These are phyloP conservation scores for Aureobasidium musti DNA, from an alignment of 2,329 filamentous ascomycete genomes.

Conservation along the genomic window DNA sequence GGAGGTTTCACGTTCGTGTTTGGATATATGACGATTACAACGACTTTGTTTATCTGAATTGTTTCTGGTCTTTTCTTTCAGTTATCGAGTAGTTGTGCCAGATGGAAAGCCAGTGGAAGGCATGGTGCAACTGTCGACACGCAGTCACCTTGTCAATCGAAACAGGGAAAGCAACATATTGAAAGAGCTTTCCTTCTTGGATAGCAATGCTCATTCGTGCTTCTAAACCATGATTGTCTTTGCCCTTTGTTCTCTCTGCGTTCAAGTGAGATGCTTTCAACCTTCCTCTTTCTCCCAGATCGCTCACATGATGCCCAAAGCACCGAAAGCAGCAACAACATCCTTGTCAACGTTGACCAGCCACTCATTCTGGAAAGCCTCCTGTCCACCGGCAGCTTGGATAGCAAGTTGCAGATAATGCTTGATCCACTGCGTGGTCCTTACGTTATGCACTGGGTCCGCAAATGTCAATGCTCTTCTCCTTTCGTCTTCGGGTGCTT, in stretches of 20 bases:
- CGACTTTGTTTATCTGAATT: neutral
- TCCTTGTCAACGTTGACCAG: slow-evolving; percentile 73
- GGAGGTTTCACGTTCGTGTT: neutral
- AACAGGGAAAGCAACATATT: neutral
- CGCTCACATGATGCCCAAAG: slow-evolving; percentile 39
- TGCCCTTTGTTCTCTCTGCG: neutral
- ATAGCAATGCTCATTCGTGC: neutral
- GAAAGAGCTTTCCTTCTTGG: neutral
- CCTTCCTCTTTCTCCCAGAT: neutral
- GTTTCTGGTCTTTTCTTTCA: neutral
- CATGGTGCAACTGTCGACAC: too few species aligned
- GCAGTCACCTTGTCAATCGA: neutral
- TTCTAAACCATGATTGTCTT: neutral
- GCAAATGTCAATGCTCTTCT: slow-evolving; percentile 55
- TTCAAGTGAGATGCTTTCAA: neutral
- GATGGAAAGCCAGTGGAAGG: too few species aligned
- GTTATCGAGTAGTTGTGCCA: too few species aligned
- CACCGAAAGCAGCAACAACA: slow-evolving; percentile 65
- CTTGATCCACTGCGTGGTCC: slow-evolving; percentile 65
- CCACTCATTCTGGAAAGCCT: slow-evolving; percentile 68
- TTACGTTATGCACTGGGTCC: slow-evolving; percentile 69
- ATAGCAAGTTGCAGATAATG: slow-evolving; percentile 63
- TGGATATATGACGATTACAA: neutral
- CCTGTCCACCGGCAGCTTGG: slow-evolving; percentile 61
- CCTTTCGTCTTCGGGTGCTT: slow-evolving; percentile 50